phyloP scores from a whole-genome alignment of 2,329 filamentous ascomycete genomes.

The Talaromyces sp. region DNA sequence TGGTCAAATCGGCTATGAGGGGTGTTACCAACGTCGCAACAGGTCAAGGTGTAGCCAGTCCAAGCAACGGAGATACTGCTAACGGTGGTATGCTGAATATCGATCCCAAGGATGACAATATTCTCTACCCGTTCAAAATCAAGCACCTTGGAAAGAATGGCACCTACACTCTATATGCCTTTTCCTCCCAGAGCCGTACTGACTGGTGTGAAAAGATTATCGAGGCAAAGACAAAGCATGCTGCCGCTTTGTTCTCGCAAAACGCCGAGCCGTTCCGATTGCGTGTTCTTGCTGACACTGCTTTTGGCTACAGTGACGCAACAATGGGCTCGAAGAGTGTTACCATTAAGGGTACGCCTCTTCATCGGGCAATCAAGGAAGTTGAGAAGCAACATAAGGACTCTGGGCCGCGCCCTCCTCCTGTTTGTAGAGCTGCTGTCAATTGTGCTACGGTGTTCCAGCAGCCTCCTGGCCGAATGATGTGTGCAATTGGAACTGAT shows the following conservation, averaged over 20 bases:
- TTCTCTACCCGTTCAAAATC: conserved; percentile 90
- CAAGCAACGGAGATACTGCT: conserved; percentile 67
- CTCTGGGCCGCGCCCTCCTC: conserved; percentile 66
- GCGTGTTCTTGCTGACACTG: conserved; percentile 86
- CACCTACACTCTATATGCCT: conserved; percentile 86
- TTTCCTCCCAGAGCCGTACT: conserved; percentile 70
- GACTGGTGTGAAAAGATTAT: conserved; percentile 95
- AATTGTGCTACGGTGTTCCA: conserved; percentile 93
- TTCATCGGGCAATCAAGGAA: conserved; percentile 87
- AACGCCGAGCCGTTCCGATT: conserved; percentile 95
- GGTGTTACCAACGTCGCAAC: conserved; percentile 66
- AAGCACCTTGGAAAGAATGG: conserved; percentile 90
- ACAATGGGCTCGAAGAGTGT: conserved; percentile 67
- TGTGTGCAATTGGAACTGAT: conserved; percentile 94
- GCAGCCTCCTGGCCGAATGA: conserved; percentile 75
- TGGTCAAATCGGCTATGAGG: conserved; percentile 76
- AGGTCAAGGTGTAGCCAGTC: conserved; percentile 52
- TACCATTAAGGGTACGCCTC: conserved; percentile 83
- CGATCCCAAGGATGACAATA: conserved; percentile 73
- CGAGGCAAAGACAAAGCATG: conserved; percentile 91
- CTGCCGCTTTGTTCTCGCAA: conserved; percentile 82
- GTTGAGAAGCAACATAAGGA: conserved; percentile 73
- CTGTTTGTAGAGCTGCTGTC: conserved; percentile 82
- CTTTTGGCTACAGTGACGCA: conserved; percentile 61
- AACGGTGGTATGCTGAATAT: conserved; percentile 52